Percentiles rank a stretch among this genome's conserved stretches.
Conservation (phyloP, 148 eudicot species). For the Drosera capensis region DNA sequence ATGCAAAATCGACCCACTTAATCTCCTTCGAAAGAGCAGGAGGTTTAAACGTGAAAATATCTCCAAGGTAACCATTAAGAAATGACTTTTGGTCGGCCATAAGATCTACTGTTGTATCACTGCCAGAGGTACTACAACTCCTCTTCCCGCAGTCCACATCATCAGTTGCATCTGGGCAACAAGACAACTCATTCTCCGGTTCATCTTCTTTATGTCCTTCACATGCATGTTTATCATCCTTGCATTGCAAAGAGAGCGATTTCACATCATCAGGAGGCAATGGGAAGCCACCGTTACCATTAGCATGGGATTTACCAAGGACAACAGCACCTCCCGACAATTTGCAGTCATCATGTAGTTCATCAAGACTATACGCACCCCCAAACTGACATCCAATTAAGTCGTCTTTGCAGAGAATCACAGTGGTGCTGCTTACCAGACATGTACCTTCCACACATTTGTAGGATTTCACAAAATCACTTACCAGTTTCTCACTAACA, state of each 20-base stretch:
- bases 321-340: slow-evolving; percentile 6
- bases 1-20: slow-evolving; percentile 45
- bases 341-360: slow-evolving; percentile 9
- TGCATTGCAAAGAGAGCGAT: slow-evolving; percentile 3
- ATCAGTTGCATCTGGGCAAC: no score
- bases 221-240: slow-evolving; percentile 6
- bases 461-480: slow-evolving; percentile 52
- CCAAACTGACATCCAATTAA: slow-evolving; percentile 25
- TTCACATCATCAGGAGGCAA: slow-evolving; percentile 3
- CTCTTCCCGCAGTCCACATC: no score
- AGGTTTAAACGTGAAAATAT: slow-evolving; percentile 48
- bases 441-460: slow-evolving; percentile 42
- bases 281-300: background rate
- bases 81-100: slow-evolving; percentile 53
- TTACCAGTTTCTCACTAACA: slow-evolving; percentile 70
- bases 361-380: slow-evolving; percentile 4
- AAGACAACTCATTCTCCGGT: background rate
- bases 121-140: no score
- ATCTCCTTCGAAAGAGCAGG: slow-evolving; percentile 71
- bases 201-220: slow-evolving; percentile 5
- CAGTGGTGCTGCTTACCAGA: slow-evolving; percentile 45
- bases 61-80: slow-evolving; percentile 79
- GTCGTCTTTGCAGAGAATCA: slow-evolving; percentile 57
- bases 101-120: slow-evolving; percentile 27
- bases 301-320: slow-evolving; percentile 6